Evolutionary conservation across 2,329 filamentous ascomycete species (phyloP).

Genomic region (Xylaria sp.): DNA sequence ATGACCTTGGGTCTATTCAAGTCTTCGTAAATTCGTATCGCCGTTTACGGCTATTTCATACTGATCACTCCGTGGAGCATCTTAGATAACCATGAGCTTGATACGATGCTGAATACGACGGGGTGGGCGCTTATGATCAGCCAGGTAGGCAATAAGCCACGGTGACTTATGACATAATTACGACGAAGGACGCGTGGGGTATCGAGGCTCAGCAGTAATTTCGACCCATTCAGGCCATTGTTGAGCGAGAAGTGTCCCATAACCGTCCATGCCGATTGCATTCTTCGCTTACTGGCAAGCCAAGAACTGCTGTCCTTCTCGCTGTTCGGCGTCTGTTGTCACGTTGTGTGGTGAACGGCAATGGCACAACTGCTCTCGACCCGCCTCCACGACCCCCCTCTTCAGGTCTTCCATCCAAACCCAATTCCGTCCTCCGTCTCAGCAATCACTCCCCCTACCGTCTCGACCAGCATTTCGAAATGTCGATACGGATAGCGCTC

Average conservation of each 20-base stretch:
- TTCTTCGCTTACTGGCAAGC: background rate
- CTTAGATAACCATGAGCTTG: background rate
- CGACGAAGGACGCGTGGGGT: conserved; percentile 20
- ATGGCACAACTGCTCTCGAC: background rate
- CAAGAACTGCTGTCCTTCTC: background rate
- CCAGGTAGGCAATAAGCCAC: conserved; percentile 12
- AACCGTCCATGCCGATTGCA: background rate
- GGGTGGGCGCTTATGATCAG: background rate
- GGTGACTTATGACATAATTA: conserved; percentile 26
- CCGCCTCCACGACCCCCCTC: background rate
- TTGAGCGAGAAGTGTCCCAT: background rate
- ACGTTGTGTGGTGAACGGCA: no score
- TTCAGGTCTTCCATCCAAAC: background rate
- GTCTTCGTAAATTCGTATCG: background rate
- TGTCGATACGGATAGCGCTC: conserved; percentile 70
- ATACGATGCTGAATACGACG: background rate
- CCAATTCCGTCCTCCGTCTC: background rate
- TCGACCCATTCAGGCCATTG: background rate
- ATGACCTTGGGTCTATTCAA: background rate
- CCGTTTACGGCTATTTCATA: background rate
- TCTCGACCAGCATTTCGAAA: conserved; percentile 38
- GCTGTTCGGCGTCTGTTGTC: no score
- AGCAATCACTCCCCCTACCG: background rate
- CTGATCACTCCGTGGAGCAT: background rate
- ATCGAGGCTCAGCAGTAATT: conserved; percentile 23